Conservation (phyloP, 2,329 filamentous ascomycete species). For the Penicillium sp. region DNA sequence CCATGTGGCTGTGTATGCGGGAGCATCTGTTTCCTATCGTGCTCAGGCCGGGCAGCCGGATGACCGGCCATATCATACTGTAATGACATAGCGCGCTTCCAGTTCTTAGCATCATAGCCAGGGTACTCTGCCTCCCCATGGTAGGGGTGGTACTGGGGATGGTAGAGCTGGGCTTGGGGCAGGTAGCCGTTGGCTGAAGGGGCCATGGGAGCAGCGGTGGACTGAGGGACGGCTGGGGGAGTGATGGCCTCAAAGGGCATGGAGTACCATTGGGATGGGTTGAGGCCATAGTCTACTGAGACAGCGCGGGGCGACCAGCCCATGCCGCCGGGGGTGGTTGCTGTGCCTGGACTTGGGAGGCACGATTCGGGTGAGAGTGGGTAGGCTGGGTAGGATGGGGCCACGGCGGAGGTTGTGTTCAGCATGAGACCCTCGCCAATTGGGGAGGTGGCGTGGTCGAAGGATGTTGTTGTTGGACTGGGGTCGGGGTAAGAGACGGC, state of each 20-base stretch:
- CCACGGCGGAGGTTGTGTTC: conserved; percentile 21
- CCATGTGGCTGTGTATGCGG: not conserved
- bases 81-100: conserved; percentile 25
- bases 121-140: conserved; percentile 14
- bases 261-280: conserved; percentile 25
- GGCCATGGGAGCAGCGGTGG: conserved; percentile 17
- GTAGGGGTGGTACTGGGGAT: conserved; percentile 18
- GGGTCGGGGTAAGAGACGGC: conserved; percentile 15
- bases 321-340: conserved; percentile 14
- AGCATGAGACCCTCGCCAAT: conserved; percentile 21
- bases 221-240: conserved; percentile 21
- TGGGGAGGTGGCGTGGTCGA: conserved; percentile 23
- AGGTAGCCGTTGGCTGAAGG: conserved; percentile 19
- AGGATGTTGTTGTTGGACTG: conserved; percentile 19
- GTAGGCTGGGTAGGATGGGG: conserved; percentile 23
- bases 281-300: conserved; percentile 19
- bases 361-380: conserved; percentile 23
- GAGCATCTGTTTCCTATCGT: conserved; percentile 9
- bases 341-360: conserved; percentile 23
- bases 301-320: conserved; percentile 15
- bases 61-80: conserved; percentile 20
- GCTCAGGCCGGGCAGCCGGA: conserved; percentile 1
- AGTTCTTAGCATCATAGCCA: conserved; percentile 21
- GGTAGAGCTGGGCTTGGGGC: conserved; percentile 16
- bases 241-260: conserved; percentile 23